Percentiles rank a stretch among this genome's conserved stretches.
These are phyloP conservation scores for Silene latifolia DNA, from an alignment of 148 eudicot species.

Conservation along the genomic window DNA sequence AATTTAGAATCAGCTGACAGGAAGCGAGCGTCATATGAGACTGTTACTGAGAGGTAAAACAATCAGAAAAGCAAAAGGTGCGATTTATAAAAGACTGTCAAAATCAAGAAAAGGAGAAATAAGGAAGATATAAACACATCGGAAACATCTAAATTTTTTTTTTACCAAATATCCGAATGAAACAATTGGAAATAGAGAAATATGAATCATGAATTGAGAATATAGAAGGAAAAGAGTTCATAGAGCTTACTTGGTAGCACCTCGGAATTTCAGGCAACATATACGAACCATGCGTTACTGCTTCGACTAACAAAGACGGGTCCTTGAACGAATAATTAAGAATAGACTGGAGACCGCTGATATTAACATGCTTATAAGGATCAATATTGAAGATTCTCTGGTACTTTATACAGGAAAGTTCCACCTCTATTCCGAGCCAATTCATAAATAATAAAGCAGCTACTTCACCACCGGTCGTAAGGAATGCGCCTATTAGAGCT, in stretches of 20 bases:
- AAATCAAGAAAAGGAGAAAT: background rate
- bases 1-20: background rate
- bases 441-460: constrained; percentile 67
- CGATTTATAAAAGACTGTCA: background rate
- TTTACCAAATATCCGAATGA: too few species aligned
- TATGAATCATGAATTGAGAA: background rate
- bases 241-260: constrained; percentile 77
- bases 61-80: background rate
- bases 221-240: background rate
- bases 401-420: constrained; percentile 35
- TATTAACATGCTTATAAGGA: constrained; percentile 39
- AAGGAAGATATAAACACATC: background rate
- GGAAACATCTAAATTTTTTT: background rate
- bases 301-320: constrained; percentile 71
- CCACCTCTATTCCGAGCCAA: constrained; percentile 80
- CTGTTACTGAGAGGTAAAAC: background rate
- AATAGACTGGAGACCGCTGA: constrained; percentile 44
- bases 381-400: constrained; percentile 33
- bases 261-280: constrained; percentile 78
- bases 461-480: constrained; percentile 59
- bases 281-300: constrained; percentile 87
- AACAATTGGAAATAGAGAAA: background rate
- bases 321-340: constrained; percentile 61
- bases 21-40: background rate
- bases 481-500: constrained; percentile 86